Conservation (phyloP, 1,284 basidiomycete species). For the Violaceomyces palustris region DNA sequence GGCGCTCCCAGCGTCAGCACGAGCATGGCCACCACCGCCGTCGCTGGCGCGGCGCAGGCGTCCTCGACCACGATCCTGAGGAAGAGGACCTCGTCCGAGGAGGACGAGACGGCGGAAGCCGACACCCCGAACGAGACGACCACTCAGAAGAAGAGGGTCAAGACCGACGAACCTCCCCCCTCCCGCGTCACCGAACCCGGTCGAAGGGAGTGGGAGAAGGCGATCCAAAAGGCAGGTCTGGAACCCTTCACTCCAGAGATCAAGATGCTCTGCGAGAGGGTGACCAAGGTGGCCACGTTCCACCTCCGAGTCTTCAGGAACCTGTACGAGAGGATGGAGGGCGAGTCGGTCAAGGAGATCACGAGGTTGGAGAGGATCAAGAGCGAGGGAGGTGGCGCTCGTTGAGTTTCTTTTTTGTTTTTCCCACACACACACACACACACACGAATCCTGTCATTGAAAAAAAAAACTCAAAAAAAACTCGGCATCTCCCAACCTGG, state of each 20-base stretch:
- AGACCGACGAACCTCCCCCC: too few species aligned
- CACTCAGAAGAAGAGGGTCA: conserved; percentile 9
- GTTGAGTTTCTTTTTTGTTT: too few species aligned
- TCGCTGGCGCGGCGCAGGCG: too few species aligned
- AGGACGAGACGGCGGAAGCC: not conserved
- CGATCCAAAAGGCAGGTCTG: conserved; percentile 25
- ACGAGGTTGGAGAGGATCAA: too few species aligned
- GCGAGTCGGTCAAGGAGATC: too few species aligned
- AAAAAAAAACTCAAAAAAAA: too few species aligned
- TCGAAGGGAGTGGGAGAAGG: conserved; percentile 10
- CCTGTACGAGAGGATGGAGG: conserved; percentile 22
- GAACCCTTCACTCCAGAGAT: conserved; percentile 38
- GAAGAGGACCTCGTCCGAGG: not conserved
- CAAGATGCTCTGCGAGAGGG: conserved; percentile 29
- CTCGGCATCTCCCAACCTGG: too few species aligned
- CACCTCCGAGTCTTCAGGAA: conserved; percentile 37
- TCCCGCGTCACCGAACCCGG: conserved; percentile 1
- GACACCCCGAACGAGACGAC: conserved; percentile 1
- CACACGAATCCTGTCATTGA: too few species aligned
- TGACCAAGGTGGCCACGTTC: conserved; percentile 37
- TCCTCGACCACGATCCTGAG: conserved; percentile 1
- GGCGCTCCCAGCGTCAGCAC: not conserved
- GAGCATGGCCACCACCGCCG: not conserved
- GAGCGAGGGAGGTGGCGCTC: too few species aligned
- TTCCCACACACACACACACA: too few species aligned